These are phyloP conservation scores for Vitis hybrid DNA, from an alignment of 177 flowering plant genomes.

Conservation along the genomic window DNA sequence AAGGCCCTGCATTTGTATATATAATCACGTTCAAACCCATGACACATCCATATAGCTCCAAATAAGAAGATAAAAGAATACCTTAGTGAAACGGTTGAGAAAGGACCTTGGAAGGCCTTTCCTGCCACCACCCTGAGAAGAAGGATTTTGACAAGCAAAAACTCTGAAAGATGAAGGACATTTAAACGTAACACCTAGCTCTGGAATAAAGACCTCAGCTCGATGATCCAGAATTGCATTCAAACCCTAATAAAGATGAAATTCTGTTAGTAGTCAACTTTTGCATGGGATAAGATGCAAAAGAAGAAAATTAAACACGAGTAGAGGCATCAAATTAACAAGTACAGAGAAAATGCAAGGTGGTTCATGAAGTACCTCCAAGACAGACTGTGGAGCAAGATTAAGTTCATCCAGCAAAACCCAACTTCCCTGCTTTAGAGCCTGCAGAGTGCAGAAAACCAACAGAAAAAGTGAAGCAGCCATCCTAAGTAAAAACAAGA, in stretches of 20 bases:
- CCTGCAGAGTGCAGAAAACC: constrained; percentile 42
- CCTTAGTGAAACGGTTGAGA: constrained; percentile 97
- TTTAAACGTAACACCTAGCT: constrained; percentile 66
- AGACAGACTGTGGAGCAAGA: constrained; percentile 97
- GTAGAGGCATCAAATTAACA: constrained; percentile 4
- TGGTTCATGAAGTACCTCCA: constrained; percentile 52
- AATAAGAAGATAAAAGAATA: constrained; percentile 14
- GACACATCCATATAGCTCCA: neutral
- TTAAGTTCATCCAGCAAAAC: constrained; percentile 96
- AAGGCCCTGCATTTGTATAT: neutral
- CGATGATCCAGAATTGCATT: constrained; percentile 98
- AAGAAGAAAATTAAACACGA: neutral
- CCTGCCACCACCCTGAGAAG: constrained; percentile 94
- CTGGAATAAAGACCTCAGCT: constrained; percentile 94
- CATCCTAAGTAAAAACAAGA: neutral
- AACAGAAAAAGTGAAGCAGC: constrained; percentile 1
- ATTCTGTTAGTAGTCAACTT: neutral
- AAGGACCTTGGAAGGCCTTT: constrained; percentile 97
- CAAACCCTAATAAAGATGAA: constrained; percentile 57
- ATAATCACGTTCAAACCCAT: neutral
- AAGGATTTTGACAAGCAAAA: constrained; percentile 99
- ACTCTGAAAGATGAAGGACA: constrained; percentile 89
- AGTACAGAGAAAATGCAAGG: neutral
- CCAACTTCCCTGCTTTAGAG: constrained; percentile 89
- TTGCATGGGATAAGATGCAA: neutral